Percentiles rank a stretch among this genome's conserved stretches.
Conservation (phyloP, 345 rosid genomes). For the Camelina sativa region DNA sequence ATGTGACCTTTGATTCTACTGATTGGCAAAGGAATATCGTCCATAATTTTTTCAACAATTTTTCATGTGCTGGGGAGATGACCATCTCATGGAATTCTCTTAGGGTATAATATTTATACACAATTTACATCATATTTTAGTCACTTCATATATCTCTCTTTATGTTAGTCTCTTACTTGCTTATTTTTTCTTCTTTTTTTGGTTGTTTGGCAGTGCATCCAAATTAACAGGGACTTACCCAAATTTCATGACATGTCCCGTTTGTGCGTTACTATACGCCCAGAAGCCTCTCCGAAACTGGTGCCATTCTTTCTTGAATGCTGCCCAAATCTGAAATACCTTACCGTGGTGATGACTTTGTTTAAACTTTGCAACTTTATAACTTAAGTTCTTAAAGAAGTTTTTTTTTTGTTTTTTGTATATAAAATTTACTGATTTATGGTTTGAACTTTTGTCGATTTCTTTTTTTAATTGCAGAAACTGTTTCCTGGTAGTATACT, state of each 20-base stretch:
- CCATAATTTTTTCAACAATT: not conserved
- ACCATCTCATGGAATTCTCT: slow-evolving; percentile 30
- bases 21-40: not conserved
- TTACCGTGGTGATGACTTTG: slow-evolving; percentile 31
- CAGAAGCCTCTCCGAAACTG: slow-evolving; percentile 11
- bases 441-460: too few species aligned
- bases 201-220: slow-evolving; percentile 7
- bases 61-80: slow-evolving; percentile 14
- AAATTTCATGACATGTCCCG: slow-evolving; percentile 22
- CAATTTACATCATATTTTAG: not conserved
- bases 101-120: not conserved
- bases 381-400: too few species aligned
- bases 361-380: not conserved
- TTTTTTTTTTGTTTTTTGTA: too few species aligned
- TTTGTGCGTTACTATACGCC: slow-evolving; percentile 20
- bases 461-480: not conserved
- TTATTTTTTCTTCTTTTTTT: too few species aligned
- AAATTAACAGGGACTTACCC: not conserved
- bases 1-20: not conserved
- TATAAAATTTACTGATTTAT: too few species aligned
- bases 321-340: slow-evolving; percentile 34
- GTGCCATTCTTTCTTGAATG: slow-evolving; percentile 31
- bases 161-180: too few species aligned
- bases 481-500: not conserved
- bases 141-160: too few species aligned